Evolutionary conservation across 1,139 yeast species (phyloP), one percentile per base, ranked within the genome.

Genomic region (Barnettozyma hawaiiensis): DNA sequence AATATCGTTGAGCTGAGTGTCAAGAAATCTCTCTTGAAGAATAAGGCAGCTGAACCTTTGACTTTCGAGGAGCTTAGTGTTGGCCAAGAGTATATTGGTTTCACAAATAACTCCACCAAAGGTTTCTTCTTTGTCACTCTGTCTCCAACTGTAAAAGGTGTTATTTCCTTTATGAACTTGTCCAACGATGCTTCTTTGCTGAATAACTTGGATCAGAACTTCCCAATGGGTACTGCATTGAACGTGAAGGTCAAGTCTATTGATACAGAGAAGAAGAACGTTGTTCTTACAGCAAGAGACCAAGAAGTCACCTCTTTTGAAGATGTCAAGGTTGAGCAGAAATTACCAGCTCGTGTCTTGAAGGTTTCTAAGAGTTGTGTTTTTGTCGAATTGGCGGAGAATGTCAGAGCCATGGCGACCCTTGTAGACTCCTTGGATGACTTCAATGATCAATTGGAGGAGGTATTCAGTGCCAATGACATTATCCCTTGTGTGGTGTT

Each of bases 341-440:
- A 67, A 36, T 63, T 83, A 41, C 86, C 94, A 2, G 90, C 82
- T 9, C 74, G 80, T 56, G 69, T 87, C 15, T 59, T 81, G 44
- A 82, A 76, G 55, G 72, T 81, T n/a, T 67, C 75, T 47, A 82
- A 77, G 16, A 72, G 73, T 40, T 78, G 73, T 53, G 79, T 85
- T 20, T 64, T 85, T 47, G 82, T 85, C 37, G 85, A 81, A 50
- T 64, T 86, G 36, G 85, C 86, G 18, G 71, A 71, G 27, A 70
- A 70, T 37, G 69, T 82, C 16, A 69, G 72, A 44, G 96, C 87
- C 24, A 71, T 80, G 49, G 77, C 89, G 4, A 81, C 70, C 59
- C 72, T 81, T 39, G 82, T 95, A 4, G 96, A 89, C 62, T 89
- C 95, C 14, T 69, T 85, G 51, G 76, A 83, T 54, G 84, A 86